Conservation (phyloP, 176 grass and related monocot species). For the Rhipidocladum racemiflorum region DNA sequence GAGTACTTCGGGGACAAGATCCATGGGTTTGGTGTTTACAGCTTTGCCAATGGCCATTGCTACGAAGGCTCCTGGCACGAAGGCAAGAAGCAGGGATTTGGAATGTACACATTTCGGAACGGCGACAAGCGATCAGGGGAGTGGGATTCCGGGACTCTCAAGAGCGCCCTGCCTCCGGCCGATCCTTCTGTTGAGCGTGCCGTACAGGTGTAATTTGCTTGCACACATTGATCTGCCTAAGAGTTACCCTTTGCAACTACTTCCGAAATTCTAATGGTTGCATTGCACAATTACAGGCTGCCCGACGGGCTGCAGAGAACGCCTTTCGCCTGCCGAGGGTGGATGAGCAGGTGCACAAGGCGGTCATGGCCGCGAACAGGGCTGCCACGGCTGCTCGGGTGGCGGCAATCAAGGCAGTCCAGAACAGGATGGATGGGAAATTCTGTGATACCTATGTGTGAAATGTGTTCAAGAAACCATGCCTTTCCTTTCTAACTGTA, state of each 20-base stretch:
- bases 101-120: constrained; percentile 52
- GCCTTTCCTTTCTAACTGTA: constrained; percentile 55
- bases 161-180: constrained; percentile 14
- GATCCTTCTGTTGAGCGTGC: constrained; percentile 43
- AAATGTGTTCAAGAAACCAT: constrained; percentile 28
- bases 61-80: constrained; percentile 84
- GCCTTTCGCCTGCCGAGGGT: constrained; percentile 33
- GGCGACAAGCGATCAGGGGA: constrained; percentile 49
- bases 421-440: constrained; percentile 72
- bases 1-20: constrained; percentile 73
- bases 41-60: constrained; percentile 58
- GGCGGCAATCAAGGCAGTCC: constrained; percentile 62
- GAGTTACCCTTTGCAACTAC: constrained; percentile 1
- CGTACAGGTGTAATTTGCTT: constrained; percentile 44
- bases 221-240: background rate
- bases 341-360: constrained; percentile 58
- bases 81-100: constrained; percentile 67
- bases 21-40: constrained; percentile 60
- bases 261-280: constrained; percentile 28
- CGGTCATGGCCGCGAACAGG: constrained; percentile 46
- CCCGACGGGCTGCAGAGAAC: constrained; percentile 39
- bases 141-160: constrained; percentile 52
- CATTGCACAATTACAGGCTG: constrained; percentile 34
- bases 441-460: constrained; percentile 63
- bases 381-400: constrained; percentile 51